phyloP scores from a whole-genome alignment of 495 filamentous ascomycete species.

The Aspergillus baeticus region DNA sequence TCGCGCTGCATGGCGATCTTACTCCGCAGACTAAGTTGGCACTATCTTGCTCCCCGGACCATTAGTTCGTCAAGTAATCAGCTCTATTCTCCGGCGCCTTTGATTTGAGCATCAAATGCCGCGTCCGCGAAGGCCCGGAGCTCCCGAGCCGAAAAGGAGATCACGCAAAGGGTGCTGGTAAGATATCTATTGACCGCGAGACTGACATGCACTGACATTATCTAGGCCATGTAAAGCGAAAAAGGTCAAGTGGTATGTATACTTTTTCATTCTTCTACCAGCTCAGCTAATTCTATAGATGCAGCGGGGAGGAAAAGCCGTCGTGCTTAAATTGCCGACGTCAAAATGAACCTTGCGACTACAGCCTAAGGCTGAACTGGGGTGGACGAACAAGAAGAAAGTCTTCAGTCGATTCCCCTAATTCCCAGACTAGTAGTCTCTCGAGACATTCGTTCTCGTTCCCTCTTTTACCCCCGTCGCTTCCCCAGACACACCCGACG shows the following conservation, averaged over 20 bases:
- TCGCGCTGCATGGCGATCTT: conserved; percentile 31
- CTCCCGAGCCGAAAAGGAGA: conserved; percentile 66
- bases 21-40: conserved; percentile 22
- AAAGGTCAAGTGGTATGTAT: conserved; percentile 75
- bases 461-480: conserved; percentile 18
- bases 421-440: conserved; percentile 33
- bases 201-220: not conserved
- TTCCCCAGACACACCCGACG: conserved; percentile 6
- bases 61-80: conserved; percentile 17
- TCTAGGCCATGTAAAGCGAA: conserved; percentile 78
- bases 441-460: conserved; percentile 20
- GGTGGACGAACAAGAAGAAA: conserved; percentile 60
- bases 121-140: conserved; percentile 64
- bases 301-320: conserved; percentile 73
- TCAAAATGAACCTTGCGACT: conserved; percentile 78
- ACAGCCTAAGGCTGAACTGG: conserved; percentile 84
- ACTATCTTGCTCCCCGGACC: conserved; percentile 21
- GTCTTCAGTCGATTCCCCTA: conserved; percentile 36
- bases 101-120: conserved; percentile 52
- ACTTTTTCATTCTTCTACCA: not conserved
- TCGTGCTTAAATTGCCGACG: conserved; percentile 74
- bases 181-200: conserved; percentile 23
- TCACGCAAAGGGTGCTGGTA: conserved; percentile 87
- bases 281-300: conserved; percentile 11
- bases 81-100: conserved; percentile 16